phyloP scores from a whole-genome alignment of 2,329 filamentous ascomycete species.

The Parastagonospora nodorum region DNA sequence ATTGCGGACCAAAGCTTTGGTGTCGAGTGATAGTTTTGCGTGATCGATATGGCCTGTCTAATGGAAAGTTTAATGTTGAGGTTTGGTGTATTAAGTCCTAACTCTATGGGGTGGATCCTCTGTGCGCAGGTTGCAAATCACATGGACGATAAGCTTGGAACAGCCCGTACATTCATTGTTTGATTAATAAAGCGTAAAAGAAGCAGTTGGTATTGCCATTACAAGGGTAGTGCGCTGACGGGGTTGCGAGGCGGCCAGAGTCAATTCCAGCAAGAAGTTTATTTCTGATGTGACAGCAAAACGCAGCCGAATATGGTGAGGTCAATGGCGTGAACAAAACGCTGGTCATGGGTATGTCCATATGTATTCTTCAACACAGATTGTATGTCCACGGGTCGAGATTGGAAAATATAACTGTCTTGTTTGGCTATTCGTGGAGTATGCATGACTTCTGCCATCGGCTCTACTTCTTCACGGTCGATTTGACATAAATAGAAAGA shows the following conservation, averaged over 20 bases:
- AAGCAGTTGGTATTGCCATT: too few relatives aligned
- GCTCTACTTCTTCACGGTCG: background rate
- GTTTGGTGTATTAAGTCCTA: background rate
- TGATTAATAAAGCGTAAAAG: too few relatives aligned
- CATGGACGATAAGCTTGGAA: too few relatives aligned
- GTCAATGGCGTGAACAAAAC: background rate
- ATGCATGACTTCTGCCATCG: too few relatives aligned
- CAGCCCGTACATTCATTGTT: too few relatives aligned
- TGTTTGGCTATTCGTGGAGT: background rate
- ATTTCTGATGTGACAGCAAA: too few relatives aligned
- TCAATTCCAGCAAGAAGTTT: too few relatives aligned
- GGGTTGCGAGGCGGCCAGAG: too few relatives aligned
- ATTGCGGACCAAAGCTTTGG: background rate
- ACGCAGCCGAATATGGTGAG: too few relatives aligned
- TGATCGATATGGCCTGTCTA: background rate
- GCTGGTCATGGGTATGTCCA: background rate
- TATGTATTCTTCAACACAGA: background rate
- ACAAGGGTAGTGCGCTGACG: too few relatives aligned
- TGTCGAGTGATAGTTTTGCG: background rate
- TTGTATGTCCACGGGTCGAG: slow-evolving; percentile 1
- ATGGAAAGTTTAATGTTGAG: background rate
- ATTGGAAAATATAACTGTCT: slow-evolving; percentile 1
- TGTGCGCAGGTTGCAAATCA: too few relatives aligned
- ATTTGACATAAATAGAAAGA: background rate
- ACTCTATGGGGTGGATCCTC: too few relatives aligned